Base-by-base conservation (phyloP, 2,329 filamentous ascomycete species). In the Botryotinia calthae region DNA sequence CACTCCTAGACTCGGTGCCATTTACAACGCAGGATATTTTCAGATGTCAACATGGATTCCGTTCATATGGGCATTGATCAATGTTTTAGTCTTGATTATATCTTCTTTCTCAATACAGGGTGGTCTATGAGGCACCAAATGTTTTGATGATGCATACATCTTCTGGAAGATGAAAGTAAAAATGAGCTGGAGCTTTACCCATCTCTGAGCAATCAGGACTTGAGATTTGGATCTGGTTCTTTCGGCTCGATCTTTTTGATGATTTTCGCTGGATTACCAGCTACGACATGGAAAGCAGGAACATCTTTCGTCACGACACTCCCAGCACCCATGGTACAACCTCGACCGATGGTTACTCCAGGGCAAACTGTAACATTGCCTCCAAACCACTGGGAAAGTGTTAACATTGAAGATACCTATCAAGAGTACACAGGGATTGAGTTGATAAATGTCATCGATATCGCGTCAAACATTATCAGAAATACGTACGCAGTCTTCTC, bases 221-320 rank as follows among this genome's bases (percentile, higher is more conserved):
- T 44, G 25, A 77, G 40, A 31, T 63, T 73, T 65, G 77, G 79
- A 76, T 80, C 77, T 31, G 76, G 73, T 56, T 74, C 78, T 31
- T 79, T 77, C 3, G 82, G 81, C 72, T 82, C 81, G 71, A 83
- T 79, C 71, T 79, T 83, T 73, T 78, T 84, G 68, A 92, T 81
- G 25, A 91, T 81, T 66, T 84, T 85, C 18, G 90, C 91, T 54
- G 91, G 91, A 77, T 92, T 93, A 0, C 91, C 91, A 28, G 85
- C 90, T 0, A 89, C 89, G 20, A 90, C 85, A 14, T 86, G 86
- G 75, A 88, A 90, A 12, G 87, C 85, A 7, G 88, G 86, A n/a
- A 93, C 87, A 81, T 91, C 85, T 83, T 91, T 96, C 2, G 93
- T 96, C 37, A 97, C 93, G 6, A 97, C 92, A 80, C 91, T 93